These are phyloP conservation scores for Scenedesmus sp. DNA, from an alignment of 163 green algal genomes.

Conservation along the genomic window DNA sequence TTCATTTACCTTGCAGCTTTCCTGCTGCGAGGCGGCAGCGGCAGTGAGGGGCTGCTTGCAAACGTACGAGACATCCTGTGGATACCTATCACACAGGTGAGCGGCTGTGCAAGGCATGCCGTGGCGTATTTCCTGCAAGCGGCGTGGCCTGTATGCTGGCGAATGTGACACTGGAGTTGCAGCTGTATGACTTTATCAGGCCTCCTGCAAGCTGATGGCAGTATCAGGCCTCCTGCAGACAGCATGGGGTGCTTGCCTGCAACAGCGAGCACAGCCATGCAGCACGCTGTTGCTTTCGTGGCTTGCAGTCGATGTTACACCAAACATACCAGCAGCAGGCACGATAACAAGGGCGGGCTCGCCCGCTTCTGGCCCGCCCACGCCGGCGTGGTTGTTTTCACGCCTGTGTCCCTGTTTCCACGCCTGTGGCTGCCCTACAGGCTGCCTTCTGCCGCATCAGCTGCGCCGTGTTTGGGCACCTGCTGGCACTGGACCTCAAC, in stretches of 20 bases:
- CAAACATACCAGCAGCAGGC: too few relatives aligned
- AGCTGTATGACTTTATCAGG: background rate
- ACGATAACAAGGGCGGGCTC: too few relatives aligned
- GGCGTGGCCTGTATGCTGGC: background rate
- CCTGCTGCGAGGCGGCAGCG: slow-evolving; percentile 75
- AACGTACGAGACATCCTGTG: slow-evolving; percentile 84
- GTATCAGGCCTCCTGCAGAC: background rate
- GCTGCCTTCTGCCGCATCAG: slow-evolving; percentile 68
- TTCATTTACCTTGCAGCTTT: slow-evolving; percentile 68
- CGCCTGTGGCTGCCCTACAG: slow-evolving; percentile 30
- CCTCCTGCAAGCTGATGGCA: background rate
- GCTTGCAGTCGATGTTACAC: background rate
- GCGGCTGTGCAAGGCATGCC: background rate
- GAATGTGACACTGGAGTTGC: background rate
- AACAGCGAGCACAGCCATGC: background rate
- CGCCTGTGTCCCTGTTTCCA: background rate
- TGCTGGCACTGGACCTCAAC: slow-evolving; percentile 83
- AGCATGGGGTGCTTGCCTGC: background rate
- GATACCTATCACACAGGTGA: slow-evolving; percentile 83
- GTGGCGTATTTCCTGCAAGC: background rate
- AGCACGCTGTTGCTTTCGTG: background rate
- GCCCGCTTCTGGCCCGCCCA: too few relatives aligned
- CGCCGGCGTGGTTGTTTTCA: background rate
- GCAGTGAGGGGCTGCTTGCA: slow-evolving; percentile 79
- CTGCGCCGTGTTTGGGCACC: slow-evolving; percentile 85